Evolutionary conservation across 805 yeast genomes (phyloP).

Genomic region (Wickerhamiella shivajii): DNA sequence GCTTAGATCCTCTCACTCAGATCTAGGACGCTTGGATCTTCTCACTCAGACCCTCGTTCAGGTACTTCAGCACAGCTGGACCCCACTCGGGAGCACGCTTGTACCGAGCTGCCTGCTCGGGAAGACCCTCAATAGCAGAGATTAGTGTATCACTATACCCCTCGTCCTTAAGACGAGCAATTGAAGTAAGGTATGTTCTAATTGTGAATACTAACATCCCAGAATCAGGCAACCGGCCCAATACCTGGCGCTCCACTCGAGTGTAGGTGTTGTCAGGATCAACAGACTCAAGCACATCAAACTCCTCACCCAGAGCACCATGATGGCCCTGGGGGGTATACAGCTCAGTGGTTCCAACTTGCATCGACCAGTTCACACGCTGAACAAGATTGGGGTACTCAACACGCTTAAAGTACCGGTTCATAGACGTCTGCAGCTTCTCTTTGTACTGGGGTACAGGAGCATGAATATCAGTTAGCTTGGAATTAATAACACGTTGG

Average conservation of each 20-base stretch:
- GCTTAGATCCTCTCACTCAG: no score
- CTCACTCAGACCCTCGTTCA: no score
- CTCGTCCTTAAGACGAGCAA: slow-evolving; percentile 33
- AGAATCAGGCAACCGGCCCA: slow-evolving; percentile 38
- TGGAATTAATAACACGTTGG: slow-evolving; percentile 33
- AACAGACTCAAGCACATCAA: slow-evolving; percentile 20
- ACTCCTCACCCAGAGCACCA: slow-evolving; percentile 23
- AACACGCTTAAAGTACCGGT: slow-evolving; percentile 44
- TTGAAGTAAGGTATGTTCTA: slow-evolving; percentile 43
- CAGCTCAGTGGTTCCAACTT: slow-evolving; percentile 36
- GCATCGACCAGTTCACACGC: slow-evolving; percentile 59
- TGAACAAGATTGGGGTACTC: slow-evolving; percentile 41
- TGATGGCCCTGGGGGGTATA: slow-evolving; percentile 35
- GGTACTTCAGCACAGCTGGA: slow-evolving; percentile 37
- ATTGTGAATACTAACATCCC: slow-evolving; percentile 36
- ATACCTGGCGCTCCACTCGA: slow-evolving; percentile 45
- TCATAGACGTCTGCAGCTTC: slow-evolving; percentile 48
- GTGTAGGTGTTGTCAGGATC: slow-evolving; percentile 32
- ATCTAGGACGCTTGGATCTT: no score
- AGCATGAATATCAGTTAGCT: slow-evolving; percentile 45
- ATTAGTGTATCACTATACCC: slow-evolving; percentile 37
- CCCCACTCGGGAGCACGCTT: slow-evolving; percentile 60
- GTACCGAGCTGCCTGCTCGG: slow-evolving; percentile 42
- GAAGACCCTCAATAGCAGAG: slow-evolving; percentile 52
- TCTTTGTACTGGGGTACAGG: slow-evolving; percentile 59